phyloP scores from a whole-genome alignment of 306 rosid species.

The Glycine soja region DNA sequence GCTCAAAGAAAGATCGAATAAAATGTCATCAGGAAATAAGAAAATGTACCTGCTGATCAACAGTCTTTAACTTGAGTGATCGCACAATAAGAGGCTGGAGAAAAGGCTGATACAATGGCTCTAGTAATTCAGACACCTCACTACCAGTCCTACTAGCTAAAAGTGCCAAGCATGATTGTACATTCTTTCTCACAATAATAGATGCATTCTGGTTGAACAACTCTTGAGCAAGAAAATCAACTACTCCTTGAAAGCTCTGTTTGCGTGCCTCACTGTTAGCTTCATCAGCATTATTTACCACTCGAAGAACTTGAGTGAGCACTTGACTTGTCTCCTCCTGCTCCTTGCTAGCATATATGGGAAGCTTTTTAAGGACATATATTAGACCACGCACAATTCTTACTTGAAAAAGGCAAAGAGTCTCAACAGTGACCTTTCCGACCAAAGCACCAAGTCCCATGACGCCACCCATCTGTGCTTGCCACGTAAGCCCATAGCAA shows the following conservation, averaged over 20 bases:
- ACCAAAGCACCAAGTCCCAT: constrained; percentile 98
- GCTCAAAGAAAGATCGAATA: constrained; percentile 39
- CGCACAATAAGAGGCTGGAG: constrained; percentile 94
- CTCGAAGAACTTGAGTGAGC: constrained; percentile 98
- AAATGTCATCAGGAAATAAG: constrained; percentile 38
- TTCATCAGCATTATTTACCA: constrained; percentile 97
- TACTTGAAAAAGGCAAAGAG: constrained; percentile 86
- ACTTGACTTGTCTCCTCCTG: constrained; percentile 99
- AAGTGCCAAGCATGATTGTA: constrained; percentile 93
- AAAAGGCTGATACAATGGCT: constrained; percentile 79
- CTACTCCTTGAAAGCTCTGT: constrained; percentile 93
- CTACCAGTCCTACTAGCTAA: constrained; percentile 99
- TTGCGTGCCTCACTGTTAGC: constrained; percentile 94
- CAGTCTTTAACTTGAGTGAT: constrained; percentile 82
- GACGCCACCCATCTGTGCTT: constrained; percentile 98
- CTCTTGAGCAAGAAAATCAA: constrained; percentile 93
- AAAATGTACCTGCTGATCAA: constrained; percentile 87
- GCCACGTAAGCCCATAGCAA: constrained; percentile 98
- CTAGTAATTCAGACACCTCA: constrained; percentile 98
- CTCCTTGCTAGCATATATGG: constrained; percentile 93
- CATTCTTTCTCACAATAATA: constrained; percentile 90
- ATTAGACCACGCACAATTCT: constrained; percentile 90
- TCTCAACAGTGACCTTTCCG: constrained; percentile 98
- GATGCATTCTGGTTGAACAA: constrained; percentile 95
- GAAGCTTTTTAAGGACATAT: constrained; percentile 95